Evolutionary conservation across 306 rosid genomes (phyloP).

Genomic region (Erythrophleum fordii): DNA sequence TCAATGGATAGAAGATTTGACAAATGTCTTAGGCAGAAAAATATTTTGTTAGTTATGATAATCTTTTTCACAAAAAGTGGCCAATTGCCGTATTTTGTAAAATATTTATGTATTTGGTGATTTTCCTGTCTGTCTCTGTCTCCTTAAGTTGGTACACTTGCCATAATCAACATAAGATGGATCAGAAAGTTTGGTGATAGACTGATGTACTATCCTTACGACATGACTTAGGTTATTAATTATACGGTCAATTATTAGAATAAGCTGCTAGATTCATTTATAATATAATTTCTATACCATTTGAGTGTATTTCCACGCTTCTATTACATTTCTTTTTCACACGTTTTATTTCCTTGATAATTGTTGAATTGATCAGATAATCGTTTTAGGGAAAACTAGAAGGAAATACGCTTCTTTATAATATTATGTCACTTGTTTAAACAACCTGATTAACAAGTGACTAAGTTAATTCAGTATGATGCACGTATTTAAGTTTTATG

Average conservation of each 20-base stretch:
- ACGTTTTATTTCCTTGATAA: not conserved
- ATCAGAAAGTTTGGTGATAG: conserved; percentile 17
- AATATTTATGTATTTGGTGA: not conserved
- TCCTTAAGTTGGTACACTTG: conserved; percentile 13
- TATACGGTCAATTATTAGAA: conserved; percentile 6
- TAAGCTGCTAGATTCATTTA: not conserved
- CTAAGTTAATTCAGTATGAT: not conserved
- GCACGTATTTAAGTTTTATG: not conserved
- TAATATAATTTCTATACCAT: conserved; percentile 10
- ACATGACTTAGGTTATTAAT: conserved; percentile 17
- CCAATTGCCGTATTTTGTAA: not conserved
- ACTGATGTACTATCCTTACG: conserved; percentile 6
- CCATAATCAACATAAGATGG: conserved; percentile 18
- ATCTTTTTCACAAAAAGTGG: not conserved
- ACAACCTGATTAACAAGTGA: conserved; percentile 19
- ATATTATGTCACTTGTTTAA: not conserved
- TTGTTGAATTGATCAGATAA: not conserved
- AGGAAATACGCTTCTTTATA: conserved; percentile 17
- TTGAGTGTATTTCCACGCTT: not conserved
- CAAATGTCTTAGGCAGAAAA: conserved; percentile 6
- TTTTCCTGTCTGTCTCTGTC: not conserved
- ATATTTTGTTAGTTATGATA: not conserved
- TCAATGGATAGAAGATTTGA: conserved; percentile 21
- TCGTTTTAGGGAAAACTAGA: not conserved
- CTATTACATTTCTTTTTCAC: conserved; percentile 15